Percentiles rank a stretch among this genome's conserved stretches.
Conservation (phyloP, 2,329 filamentous ascomycete genomes). For the Monosporascus sp. region DNA sequence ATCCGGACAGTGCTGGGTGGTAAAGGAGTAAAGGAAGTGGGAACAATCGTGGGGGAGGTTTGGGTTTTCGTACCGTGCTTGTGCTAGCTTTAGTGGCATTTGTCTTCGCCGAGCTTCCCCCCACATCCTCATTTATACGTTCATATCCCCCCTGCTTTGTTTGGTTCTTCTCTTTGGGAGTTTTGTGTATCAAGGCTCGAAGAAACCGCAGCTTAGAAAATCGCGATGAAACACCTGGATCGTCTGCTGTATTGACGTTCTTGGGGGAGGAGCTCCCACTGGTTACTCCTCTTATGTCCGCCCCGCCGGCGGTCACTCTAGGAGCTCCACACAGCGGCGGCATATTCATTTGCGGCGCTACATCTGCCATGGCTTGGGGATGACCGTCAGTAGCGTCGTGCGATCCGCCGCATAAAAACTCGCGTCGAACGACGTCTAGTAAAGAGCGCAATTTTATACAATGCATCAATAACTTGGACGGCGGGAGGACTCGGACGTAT, state of each 20-base stretch:
- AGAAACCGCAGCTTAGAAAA: neutral
- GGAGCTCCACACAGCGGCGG: neutral
- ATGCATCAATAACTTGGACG: conserved; percentile 3
- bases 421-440: neutral
- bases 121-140: neutral
- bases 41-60: no score
- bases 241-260: neutral
- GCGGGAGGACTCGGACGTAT: no score
- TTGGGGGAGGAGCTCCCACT: neutral
- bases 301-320: neutral
- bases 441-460: neutral
- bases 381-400: neutral
- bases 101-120: neutral
- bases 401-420: neutral
- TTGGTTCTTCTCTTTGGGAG: neutral
- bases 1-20: neutral
- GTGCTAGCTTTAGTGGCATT: neutral
- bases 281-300: neutral
- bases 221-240: neutral
- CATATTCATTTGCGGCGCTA: neutral
- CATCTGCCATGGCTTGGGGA: neutral
- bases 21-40: no score
- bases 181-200: neutral
- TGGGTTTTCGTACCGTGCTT: neutral
- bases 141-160: neutral